Base-by-base conservation (phyloP, 192 early-diverging fungal species). In the Mortierella hygrophila region DNA sequence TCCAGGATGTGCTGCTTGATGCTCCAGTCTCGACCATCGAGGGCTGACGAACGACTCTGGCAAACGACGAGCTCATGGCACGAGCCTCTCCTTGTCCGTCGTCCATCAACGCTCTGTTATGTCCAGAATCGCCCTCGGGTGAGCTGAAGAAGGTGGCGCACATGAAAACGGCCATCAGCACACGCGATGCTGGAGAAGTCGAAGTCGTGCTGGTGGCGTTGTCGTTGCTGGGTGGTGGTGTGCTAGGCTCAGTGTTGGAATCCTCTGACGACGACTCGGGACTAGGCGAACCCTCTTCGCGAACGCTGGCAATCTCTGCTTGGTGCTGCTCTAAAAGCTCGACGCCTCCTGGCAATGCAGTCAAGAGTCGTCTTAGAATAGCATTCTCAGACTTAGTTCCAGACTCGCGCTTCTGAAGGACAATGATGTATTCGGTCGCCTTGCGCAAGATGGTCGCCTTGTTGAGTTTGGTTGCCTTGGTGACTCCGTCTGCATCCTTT, bases 401-500 rank as follows among this genome's bases (percentile, higher is more conserved):
- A 15, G 86, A 65, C 40, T 89, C 88, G 7, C 81, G 87, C 41
- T 88, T 89, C 32, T 90, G 91, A 6, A 94, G 81, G 41, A 92
- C 89, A 35, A 85, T 82, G 49, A 99, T 98, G 88, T 99, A 98
- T 88, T 99, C 97, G 0, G 97, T 97, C 0, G 96, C 94, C 75
- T 98, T 98, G 42, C 93, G 90, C 75, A 99, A 77, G 60, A 99
- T 95, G 8, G 97, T 98, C 7, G 97, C 98, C 87, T 99, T 99
- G 91, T 99, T 98, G 29, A 97, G 90, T 72, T 97, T 96, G 20
- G 92, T 96, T 0, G 96, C 97, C 8, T 93, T 95, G 2, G 95
- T 90, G 29, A 98, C 94, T 38, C 97, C 97, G 74, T 98, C 97
- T 21, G 96, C 86, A 70, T 92, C 88, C 20, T 88, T 85, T 13